Base-by-base conservation (phyloP, 2,329 filamentous ascomycete species). In the Coniochaeta sp. region DNA sequence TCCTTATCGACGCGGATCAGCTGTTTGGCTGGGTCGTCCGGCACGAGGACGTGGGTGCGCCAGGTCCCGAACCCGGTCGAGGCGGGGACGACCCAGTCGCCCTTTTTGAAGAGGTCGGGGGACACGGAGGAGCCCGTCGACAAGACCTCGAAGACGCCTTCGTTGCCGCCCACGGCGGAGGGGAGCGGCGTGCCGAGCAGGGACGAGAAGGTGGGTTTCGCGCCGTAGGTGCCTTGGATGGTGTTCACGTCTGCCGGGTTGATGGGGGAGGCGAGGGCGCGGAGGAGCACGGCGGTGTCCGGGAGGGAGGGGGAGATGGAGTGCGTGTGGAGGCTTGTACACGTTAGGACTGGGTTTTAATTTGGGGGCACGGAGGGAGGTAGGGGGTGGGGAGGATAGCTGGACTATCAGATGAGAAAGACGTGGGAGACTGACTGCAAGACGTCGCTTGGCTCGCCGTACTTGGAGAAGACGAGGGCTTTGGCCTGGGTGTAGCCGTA, bases 161-260 rank as follows among this genome's bases (percentile, higher is more conserved):
- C 96, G 72, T 97, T 98, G 28, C 92, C 92, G 1, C 86, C 89
- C 1, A 95, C 84, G 1, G 91, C 90, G 8, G 89, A 85, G 2
- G 93, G 91, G 26, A 86, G 79, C 1, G 85, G 66, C 0, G 93
- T 97, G 60, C 92, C 90, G 59, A 99, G 60, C 8, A 64, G 85
- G 1, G 85, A 75, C 6, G 86, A 87, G 19, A 85, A 87, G 75
- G 96, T 79, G 0, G 93, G 92, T 72, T 91, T 91, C 54, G 87
- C 87, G 63, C 93, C 93, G 77, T 99, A 99, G 4, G 93, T 92
- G 65, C 95, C 95, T 79, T 99, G 95, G 69, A 99, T 90, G 69
- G 93, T 93, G 80, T 99, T 99, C 74, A 99, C 90, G 77, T 99
- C 95, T 70, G 95, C 93, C 26, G 95, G 95, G 78, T 99, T 99